Conservation (phyloP, 2,329 filamentous ascomycete species). For the Neoarthrinium moseri region DNA sequence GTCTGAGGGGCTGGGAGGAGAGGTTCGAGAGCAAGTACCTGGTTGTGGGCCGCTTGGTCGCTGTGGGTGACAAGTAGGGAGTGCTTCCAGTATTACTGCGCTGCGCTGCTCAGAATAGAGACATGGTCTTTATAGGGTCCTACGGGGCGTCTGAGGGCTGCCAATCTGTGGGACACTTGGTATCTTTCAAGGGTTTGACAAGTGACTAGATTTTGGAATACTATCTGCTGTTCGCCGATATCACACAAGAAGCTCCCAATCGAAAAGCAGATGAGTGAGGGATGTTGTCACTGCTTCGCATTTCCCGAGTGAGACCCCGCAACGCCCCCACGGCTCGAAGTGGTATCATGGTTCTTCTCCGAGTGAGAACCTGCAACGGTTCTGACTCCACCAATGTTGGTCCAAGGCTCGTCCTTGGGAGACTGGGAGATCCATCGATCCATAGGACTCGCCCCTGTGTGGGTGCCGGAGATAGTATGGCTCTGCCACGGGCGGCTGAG, state of each 20-base stretch:
- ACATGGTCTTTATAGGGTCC: no score
- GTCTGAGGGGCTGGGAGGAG: slow-evolving; percentile 88
- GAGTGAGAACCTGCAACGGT: no score
- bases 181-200: no score
- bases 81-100: background rate
- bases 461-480: background rate
- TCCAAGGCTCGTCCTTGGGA: background rate
- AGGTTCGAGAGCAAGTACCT: slow-evolving; percentile 92
- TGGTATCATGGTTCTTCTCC: no score
- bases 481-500: background rate
- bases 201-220: background rate
- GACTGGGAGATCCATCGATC: slow-evolving; percentile 6
- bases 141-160: no score
- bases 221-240: background rate
- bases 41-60: slow-evolving; percentile 83
- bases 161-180: no score
- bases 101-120: background rate
- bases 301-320: no score
- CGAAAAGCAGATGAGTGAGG: no score
- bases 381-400: background rate
- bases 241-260: background rate
- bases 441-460: slow-evolving; percentile 3
- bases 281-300: no score
- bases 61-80: slow-evolving; percentile 37
- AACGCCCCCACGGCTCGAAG: no score